Evolutionary conservation across 2,329 filamentous ascomycete species (phyloP), one percentile per base, ranked within the genome.

Genomic region (Apiospora marii): DNA sequence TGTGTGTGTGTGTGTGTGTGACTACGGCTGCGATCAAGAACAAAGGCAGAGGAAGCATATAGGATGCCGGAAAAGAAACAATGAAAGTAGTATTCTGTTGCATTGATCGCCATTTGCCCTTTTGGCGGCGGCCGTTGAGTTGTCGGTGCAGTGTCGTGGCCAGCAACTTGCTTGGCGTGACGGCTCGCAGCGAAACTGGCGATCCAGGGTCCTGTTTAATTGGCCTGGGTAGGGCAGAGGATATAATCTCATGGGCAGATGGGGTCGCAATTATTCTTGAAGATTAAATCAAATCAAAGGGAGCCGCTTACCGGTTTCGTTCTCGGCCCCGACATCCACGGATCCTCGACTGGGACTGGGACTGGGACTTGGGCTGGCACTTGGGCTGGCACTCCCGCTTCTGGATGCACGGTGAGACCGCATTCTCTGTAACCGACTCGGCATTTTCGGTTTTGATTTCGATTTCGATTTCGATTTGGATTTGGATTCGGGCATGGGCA

Each of bases 291-390:
- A 53, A 53, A 53, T 53, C 51, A 64, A 64, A 64, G 34, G 58
- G 58, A 68, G 43, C 41, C 67, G n/a, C 67, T 68, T 68, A 68
- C 67, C 67, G 46, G 53, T 70, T 49, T 70, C 43, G 68, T 51
- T 43, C 24, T 53, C 41, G 44, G 22, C 19, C 58, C 30, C 58
- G 58, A 22, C 58, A 41, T 41, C 58, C 22, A 64, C 58, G 58
- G 58, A 64, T 41, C 41, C 30, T 41, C 58, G 58, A 64, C 58
- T 64, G 6, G 53, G 51, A 58, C 24, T 58, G 14, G 53, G 30
- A 64, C 53, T 64, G 19, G 19, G 16, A 37, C 53, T 61, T 1
- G 30, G 19, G 14, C 58, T 64, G 7, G 30, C 34, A 24, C 58
- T 64, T 41, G 30, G 30, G 34, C 58, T 64, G 30, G 34, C 58